Evolutionary conservation across 129 eudicot species (phyloP), one percentile per base, ranked within the genome.

Genomic region (Scalesia atractyloides): DNA sequence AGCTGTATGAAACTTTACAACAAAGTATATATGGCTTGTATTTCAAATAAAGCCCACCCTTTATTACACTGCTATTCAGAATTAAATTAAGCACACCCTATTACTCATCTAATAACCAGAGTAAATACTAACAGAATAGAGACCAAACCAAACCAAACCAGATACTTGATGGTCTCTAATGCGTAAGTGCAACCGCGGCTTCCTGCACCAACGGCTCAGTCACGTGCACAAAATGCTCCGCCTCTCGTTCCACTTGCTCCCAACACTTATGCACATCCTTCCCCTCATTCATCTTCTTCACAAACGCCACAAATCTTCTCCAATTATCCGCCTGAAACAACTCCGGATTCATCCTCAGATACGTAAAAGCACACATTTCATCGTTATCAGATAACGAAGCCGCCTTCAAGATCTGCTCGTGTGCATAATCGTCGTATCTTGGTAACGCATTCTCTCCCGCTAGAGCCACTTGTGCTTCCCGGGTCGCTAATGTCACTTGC

Each of bases 311-410:
- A 51, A 94, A 90, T 56, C 76, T 30, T 2, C 97, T 90, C 99
- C 99, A 94, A 61, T 94, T 94, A n/a, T 94, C 99, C 0, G 91
- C 84, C 22, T 90, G 96, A 69, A 94, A 94, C 79, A 94, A 75
- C 33, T 86, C 85, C 1, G 87, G 96, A 43, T 84, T 90, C 99
- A 94, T 94, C 81, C 99, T 81, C 80, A 94, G 51, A 70, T 90
- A 94, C 12, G 99, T 94, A 74, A 94, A 94, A 2, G 99, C 99
- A 59, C 99, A 90, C 99, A 94, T 90, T 57, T 84, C 93, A n/a
- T 82, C 81, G 0, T 81, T 84, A 0, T 81, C 90, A 0, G 86
- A 68, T 20, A 86, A 53, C 0, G 89, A 80, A 13, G 92, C 79
- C 9, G 96, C 83, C 17, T 68, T 44, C 78, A 87, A 71, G 24